Evolutionary conservation across 2,329 filamentous ascomycete genomes (phyloP).

Genomic region (Zasmidium angulare): DNA sequence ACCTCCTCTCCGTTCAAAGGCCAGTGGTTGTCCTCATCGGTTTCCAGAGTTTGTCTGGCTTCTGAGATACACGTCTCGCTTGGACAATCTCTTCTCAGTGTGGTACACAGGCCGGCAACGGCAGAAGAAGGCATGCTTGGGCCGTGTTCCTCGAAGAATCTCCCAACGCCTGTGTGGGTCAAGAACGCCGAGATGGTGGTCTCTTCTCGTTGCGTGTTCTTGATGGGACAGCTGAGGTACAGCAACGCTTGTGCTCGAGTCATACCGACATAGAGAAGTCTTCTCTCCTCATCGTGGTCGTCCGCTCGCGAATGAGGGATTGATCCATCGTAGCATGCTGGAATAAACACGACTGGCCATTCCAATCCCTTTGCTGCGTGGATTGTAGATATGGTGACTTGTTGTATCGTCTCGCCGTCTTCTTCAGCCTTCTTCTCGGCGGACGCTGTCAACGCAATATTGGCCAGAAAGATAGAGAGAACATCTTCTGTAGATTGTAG

Average conservation of each 20-base stretch:
- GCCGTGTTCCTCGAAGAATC: slow-evolving; percentile 60
- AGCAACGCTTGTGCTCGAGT: slow-evolving; percentile 84
- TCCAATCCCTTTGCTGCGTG: slow-evolving; percentile 95
- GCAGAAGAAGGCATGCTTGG: slow-evolving; percentile 66
- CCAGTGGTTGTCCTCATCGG: slow-evolving; percentile 66
- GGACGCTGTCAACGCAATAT: slow-evolving; percentile 82
- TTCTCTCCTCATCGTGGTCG: slow-evolving; percentile 81
- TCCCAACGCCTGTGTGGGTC: slow-evolving; percentile 52
- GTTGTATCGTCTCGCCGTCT: slow-evolving; percentile 53
- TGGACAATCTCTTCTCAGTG: slow-evolving; percentile 65
- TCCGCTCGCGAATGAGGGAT: slow-evolving; percentile 88
- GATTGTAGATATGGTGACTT: slow-evolving; percentile 91
- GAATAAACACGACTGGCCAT: slow-evolving; percentile 94
- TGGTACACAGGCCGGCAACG: slow-evolving; percentile 67
- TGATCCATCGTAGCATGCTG: slow-evolving; percentile 82
- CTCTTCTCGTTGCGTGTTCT: slow-evolving; percentile 61
- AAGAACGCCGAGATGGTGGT: slow-evolving; percentile 74
- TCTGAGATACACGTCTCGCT: slow-evolving; percentile 55
- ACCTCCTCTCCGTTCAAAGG: slow-evolving; percentile 61
- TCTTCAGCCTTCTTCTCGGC: slow-evolving; percentile 63
- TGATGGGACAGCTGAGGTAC: slow-evolving; percentile 78
- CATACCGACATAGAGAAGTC: slow-evolving; percentile 94
- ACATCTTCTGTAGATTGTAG: slow-evolving; percentile 57
- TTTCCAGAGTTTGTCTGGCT: slow-evolving; percentile 49
- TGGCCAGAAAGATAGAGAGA: slow-evolving; percentile 80